Conservation (phyloP, 768 basidiomycete species). For the Podaxis sp. region DNA sequence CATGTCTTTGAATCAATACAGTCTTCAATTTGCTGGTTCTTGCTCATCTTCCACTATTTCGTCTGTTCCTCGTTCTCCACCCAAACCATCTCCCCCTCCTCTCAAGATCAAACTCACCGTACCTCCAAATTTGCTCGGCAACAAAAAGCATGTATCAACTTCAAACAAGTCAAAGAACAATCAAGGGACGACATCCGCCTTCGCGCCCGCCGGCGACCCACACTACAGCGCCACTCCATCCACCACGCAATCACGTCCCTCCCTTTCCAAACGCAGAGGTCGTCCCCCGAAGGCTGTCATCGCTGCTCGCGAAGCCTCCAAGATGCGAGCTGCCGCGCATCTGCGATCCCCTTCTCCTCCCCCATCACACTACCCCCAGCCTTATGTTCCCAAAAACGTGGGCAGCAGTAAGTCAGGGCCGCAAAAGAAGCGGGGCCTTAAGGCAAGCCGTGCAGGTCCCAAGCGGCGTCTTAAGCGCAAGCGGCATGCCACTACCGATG, state of each 20-base stretch:
- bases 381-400: conserved; percentile 13
- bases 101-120: conserved; percentile 78
- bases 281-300: conserved; percentile 53
- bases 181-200: conserved; percentile 39
- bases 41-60: conserved; percentile 37
- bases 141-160: conserved; percentile 32
- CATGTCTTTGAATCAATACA: conserved; percentile 36
- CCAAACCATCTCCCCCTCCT: conserved; percentile 30
- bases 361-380: not conserved
- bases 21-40: conserved; percentile 34
- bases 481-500: conserved; percentile 22
- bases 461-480: conserved; percentile 14
- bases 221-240: conserved; percentile 20
- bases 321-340: conserved; percentile 17
- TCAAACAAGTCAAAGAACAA: conserved; percentile 26
- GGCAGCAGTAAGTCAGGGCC: conserved; percentile 18
- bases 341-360: conserved; percentile 5
- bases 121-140: conserved; percentile 51
- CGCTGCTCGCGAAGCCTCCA: conserved; percentile 32
- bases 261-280: conserved; percentile 48
- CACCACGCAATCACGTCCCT: conserved; percentile 17
- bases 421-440: conserved; percentile 18
- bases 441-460: not conserved
- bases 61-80: conserved; percentile 28
- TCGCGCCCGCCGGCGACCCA: conserved; percentile 37